Percentiles rank a stretch among this genome's conserved stretches.
Evolutionary conservation across 192 early-diverging fungal genomes (phyloP).

Genomic region (Endogone sp.): DNA sequence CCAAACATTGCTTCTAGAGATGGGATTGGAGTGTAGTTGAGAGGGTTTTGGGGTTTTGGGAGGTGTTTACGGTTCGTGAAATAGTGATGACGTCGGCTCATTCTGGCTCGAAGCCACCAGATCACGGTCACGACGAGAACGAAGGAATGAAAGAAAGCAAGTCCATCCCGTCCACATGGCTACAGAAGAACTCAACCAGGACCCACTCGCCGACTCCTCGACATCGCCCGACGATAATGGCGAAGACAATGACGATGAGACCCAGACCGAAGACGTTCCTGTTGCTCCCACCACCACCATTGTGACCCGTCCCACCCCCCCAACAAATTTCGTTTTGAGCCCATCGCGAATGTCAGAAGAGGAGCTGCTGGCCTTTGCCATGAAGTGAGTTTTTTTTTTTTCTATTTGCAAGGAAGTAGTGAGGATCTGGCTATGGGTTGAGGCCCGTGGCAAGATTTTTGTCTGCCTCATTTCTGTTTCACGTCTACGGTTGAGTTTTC

Average conservation of each 20-base stretch:
- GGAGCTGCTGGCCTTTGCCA: conserved; percentile 9
- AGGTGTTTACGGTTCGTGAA: no score
- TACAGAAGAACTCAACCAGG: no score
- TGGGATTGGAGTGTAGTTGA: background rate
- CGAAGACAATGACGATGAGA: conserved; percentile 1
- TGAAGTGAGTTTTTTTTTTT: conserved; percentile 10
- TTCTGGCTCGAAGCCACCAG: no score
- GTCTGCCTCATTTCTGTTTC: background rate
- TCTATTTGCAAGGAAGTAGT: background rate
- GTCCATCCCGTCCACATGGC: no score
- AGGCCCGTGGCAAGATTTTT: background rate
- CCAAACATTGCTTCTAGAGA: conserved; percentile 30
- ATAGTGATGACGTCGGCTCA: no score
- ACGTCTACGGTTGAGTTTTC: no score
- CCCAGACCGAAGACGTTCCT: conserved; percentile 1
- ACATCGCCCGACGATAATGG: no score
- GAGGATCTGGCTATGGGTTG: background rate
- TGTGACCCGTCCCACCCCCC: conserved; percentile 9
- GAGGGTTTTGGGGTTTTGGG: background rate
- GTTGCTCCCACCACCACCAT: conserved; percentile 5
- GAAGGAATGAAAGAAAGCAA: no score
- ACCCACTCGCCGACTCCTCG: no score
- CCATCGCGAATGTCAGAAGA: background rate
- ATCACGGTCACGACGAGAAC: no score
- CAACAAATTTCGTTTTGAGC: conserved; percentile 4